These are phyloP conservation scores for Chrysoporthe austroafricana DNA, from an alignment of 2,329 filamentous ascomycete species.

Conservation along the genomic window DNA sequence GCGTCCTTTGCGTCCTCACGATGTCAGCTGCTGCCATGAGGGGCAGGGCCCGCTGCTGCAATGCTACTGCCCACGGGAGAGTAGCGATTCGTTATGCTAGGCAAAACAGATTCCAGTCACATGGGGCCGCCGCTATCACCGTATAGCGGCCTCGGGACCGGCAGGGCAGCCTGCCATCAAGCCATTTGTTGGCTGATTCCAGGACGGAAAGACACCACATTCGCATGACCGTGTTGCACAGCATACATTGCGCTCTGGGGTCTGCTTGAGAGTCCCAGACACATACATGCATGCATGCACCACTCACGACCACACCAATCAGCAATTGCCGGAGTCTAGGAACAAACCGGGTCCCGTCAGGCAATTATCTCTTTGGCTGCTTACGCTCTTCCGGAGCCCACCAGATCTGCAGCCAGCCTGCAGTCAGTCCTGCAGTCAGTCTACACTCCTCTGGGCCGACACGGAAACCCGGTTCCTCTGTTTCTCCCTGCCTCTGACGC, in stretches of 20 bases:
- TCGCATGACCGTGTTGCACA: constrained; percentile 30
- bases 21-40: not conserved
- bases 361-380: not conserved
- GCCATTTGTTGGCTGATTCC: constrained; percentile 34
- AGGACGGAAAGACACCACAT: constrained; percentile 19
- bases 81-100: not conserved
- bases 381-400: not conserved
- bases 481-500: not conserved
- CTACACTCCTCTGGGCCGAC: not conserved
- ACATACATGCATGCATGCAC: not conserved
- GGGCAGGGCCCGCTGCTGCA: not conserved
- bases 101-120: not conserved
- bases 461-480: not conserved
- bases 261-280: not conserved
- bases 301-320: constrained; percentile 3
- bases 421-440: too few relatives aligned
- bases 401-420: constrained; percentile 6
- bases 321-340: not conserved
- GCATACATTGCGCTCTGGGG: constrained; percentile 9
- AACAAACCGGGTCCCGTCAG: not conserved
- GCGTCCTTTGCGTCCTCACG: not conserved
- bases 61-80: constrained; percentile 1
- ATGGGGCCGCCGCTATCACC: not conserved
- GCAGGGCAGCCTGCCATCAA: constrained; percentile 25
- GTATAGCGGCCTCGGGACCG: not conserved